Evolutionary conservation across 2,329 filamentous ascomycete genomes (phyloP), one percentile per base, ranked within the genome.

Genomic region (Knoxdaviesia capensis): DNA sequence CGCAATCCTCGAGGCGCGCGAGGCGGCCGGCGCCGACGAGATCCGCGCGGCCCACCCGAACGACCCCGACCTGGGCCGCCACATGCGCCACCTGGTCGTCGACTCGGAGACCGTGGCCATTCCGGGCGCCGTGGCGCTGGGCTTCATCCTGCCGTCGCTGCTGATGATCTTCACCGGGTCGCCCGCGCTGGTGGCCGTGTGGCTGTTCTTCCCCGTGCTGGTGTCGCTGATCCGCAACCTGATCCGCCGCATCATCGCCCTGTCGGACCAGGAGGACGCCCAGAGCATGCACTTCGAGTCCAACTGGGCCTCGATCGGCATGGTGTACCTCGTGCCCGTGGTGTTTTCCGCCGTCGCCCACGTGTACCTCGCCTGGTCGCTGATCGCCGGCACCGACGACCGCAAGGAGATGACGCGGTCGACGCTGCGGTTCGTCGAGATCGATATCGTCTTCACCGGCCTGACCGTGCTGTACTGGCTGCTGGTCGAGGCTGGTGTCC

Each of bases 41-140:
- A 39, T 52, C 4, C 42, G 52, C 39, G 47, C 46, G 20, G 45
- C 52, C 5, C 45, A 50, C 7, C 47, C 48, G 29, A 43, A 47
- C 11, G 51, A 58, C 43, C 53, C 54, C 6, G 52, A 51, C 7
- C 48, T 57, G 34, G 54, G 54, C 36, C 44, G 50, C 40, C 43
- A 52, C 34, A 47, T 52, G 45, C 58, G 64, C 6, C 59, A 63
- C 44, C 53, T 71, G 8, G 36, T 43, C 7, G 56, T 57, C 6
- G 55, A 54, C 28, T 57, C 69, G 3, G 75, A 80, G 53, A 66
- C 69, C 45, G 62, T 74, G 44, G 73, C 74, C 30, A 69, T 72
- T 20, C 67, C 69, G 6, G 48, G 62, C 30, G 64, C 62, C 29
- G 62, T 71, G 0, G 57, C 60, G 0, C 39, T 66, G 7, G 68